A percentile compares a stretch with the other conserved stretches of the same genome.
Evolutionary conservation across 2,329 filamentous ascomycete genomes (phyloP).

Genomic region (Lachnellula occidentalis): DNA sequence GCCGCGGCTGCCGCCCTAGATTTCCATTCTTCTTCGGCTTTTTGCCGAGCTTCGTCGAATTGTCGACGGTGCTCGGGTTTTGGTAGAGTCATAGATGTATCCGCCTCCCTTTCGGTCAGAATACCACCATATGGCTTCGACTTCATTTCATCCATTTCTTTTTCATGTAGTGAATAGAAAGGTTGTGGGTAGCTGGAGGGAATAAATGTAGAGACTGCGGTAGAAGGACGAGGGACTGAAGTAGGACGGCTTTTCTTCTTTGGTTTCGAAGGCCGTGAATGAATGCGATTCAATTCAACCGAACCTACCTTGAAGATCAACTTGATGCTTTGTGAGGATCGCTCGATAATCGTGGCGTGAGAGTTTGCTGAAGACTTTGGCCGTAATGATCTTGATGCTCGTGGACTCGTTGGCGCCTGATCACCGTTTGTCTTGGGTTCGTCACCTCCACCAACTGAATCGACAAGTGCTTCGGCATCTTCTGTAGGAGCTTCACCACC

Average conservation of each 20-base stretch:
- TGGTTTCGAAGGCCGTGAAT: conserved; percentile 54
- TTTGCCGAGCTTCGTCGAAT: conserved; percentile 85
- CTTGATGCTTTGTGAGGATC: conserved; percentile 37
- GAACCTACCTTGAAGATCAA: conserved; percentile 55
- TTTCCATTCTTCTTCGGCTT: conserved; percentile 89
- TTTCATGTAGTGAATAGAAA: conserved; percentile 84
- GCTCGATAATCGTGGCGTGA: conserved; percentile 36
- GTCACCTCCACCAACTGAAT: not conserved
- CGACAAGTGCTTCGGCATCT: not conserved
- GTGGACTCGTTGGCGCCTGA: conserved; percentile 29
- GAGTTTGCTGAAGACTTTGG: conserved; percentile 39
- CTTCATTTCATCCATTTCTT: conserved; percentile 82
- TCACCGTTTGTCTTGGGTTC: conserved; percentile 17
- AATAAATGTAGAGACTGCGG: conserved; percentile 31
- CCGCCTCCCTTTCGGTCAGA: conserved; percentile 79
- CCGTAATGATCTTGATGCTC: conserved; percentile 54
- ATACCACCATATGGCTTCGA: conserved; percentile 96
- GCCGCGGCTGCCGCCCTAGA: conserved; percentile 59
- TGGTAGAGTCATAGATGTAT: conserved; percentile 85
- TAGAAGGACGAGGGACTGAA: conserved; percentile 36
- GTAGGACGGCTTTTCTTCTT: conserved; percentile 40
- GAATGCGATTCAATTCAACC: conserved; percentile 53
- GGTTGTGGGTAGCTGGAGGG: conserved; percentile 59
- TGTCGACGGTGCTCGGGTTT: conserved; percentile 72
- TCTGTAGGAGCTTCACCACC: not conserved